Evolutionary conservation across 768 basidiomycete species (phyloP).

Genomic region (Podaxis mareebaensis): DNA sequence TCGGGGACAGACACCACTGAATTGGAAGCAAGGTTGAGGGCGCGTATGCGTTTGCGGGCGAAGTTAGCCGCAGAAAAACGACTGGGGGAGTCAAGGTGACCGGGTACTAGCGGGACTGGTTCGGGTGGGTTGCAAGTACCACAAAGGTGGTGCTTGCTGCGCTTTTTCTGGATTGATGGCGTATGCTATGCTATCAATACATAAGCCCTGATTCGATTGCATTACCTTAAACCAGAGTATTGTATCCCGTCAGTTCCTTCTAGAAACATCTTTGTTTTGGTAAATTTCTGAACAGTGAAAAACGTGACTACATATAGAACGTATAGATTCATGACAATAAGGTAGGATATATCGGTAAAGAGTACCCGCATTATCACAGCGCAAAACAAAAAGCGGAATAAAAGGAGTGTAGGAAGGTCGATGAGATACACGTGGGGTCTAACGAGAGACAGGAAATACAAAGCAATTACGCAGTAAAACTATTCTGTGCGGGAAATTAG

Average conservation of each 20-base stretch:
- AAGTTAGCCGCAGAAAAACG: conserved; percentile 48
- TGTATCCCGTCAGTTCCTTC: not conserved
- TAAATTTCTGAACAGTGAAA: not conserved
- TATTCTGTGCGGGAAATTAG: conserved; percentile 1
- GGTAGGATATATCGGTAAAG: conserved; percentile 11
- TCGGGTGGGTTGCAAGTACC: conserved; percentile 18
- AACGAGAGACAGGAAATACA: conserved; percentile 11
- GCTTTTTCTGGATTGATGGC: not conserved
- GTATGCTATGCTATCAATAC: not conserved
- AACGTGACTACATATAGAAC: conserved; percentile 14
- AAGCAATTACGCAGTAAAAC: conserved; percentile 2
- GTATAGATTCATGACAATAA: conserved; percentile 12
- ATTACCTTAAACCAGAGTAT: not conserved
- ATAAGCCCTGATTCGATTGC: not conserved
- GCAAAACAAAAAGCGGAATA: conserved; percentile 2
- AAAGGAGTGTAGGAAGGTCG: conserved; percentile 9
- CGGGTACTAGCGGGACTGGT: not conserved
- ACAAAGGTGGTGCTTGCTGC: conserved; percentile 19
- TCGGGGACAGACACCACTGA: conserved; percentile 25
- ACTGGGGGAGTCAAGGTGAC: conserved; percentile 1
- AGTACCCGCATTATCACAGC: conserved; percentile 15
- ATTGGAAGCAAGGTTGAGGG: conserved; percentile 47
- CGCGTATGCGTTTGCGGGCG: conserved; percentile 47
- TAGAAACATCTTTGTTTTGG: not conserved
- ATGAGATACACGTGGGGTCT: conserved; percentile 11